A percentile compares a stretch with the other conserved stretches of the same genome.
phyloP scores from a whole-genome alignment of 768 basidiomycete genomes.

The Mycena haematopus region DNA sequence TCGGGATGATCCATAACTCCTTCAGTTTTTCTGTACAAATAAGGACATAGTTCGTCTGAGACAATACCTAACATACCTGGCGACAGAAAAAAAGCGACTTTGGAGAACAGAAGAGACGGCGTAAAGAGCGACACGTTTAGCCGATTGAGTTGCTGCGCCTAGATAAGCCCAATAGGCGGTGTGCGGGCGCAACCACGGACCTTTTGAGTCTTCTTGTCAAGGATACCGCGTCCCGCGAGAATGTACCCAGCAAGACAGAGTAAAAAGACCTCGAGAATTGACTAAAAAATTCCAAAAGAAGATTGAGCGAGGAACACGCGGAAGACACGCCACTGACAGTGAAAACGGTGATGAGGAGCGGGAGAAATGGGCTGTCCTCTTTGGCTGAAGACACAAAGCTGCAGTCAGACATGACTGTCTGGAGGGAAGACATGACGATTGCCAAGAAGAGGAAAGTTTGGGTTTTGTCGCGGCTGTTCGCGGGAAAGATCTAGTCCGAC shows the following conservation, averaged over 20 bases:
- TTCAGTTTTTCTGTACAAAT: slow-evolving; percentile 65
- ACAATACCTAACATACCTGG: slow-evolving; percentile 56
- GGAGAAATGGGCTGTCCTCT: slow-evolving; percentile 24
- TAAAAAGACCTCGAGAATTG: slow-evolving; percentile 88
- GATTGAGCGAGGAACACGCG: slow-evolving; percentile 12
- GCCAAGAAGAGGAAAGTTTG: background rate
- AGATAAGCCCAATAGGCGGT: slow-evolving; percentile 8
- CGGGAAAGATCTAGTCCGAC: background rate
- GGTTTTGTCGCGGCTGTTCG: background rate
- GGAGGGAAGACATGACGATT: slow-evolving; percentile 12
- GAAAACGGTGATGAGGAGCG: slow-evolving; percentile 26
- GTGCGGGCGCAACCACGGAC: slow-evolving; percentile 45
- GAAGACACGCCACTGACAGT: slow-evolving; percentile 14
- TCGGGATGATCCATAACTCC: slow-evolving; percentile 85
- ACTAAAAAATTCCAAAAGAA: slow-evolving; percentile 50
- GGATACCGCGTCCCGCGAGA: slow-evolving; percentile 78
- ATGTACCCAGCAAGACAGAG: slow-evolving; percentile 85
- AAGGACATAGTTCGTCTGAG: background rate
- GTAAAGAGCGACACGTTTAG: slow-evolving; percentile 92
- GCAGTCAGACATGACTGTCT: slow-evolving; percentile 24
- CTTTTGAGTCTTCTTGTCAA: slow-evolving; percentile 91
- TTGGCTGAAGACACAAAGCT: background rate
- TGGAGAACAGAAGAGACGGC: slow-evolving; percentile 87
- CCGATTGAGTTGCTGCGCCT: slow-evolving; percentile 70
- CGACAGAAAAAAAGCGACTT: slow-evolving; percentile 90